Evolutionary conservation across 2,329 filamentous ascomycete genomes (phyloP), one percentile per base, ranked within the genome.

Genomic region (Ceratocystis variospora): DNA sequence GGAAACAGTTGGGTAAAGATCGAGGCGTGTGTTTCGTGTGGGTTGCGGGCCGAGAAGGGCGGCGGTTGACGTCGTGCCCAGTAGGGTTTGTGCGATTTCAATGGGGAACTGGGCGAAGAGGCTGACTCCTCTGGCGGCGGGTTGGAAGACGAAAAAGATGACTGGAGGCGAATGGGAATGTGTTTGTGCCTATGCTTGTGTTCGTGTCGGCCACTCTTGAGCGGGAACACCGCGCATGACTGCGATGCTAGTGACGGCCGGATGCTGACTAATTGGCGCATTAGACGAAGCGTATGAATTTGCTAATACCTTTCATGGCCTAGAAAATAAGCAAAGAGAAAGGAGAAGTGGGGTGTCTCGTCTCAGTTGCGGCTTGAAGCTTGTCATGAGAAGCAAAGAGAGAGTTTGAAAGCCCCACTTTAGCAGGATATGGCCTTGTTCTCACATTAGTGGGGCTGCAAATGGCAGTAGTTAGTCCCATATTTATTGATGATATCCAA

Each of bases 1-100:
- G 67, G 67, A 31, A 68, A 68, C 25, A 68, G 53, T 10, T 68
- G 67, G 15, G 64, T 68, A 45, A 68, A 68, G 64, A 68, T 68
- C 31, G 67, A 68, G 4, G 63, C 28, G 41, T 68, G 66, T 3
- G 59, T 63, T 48, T 65, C 61, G 61, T 68, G 66, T 22, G 45
- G 61, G 48, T 57, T 57, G 33, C 63, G 66, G 12, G 31, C 50
- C 12, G 66, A 48, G 6, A 57, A 33, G 2, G 65, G 62, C 37
- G 53, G 64, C 10, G 41, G 57, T 22, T 44, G 46, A 19, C 62
- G 28, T 17, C 12, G 31, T 10, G 44, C n/a, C 33, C 22, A 59
- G 41, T 25, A 37, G 19, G 19, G 57, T n/a, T n/a, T 62, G 7
- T 44, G n/a, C n/a, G 59, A 19, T n/a, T 19, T 17, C 15, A 10